These are phyloP conservation scores for Fonsecaea pugnacius DNA, from an alignment of 2,329 filamentous ascomycete genomes.

Conservation along the genomic window DNA sequence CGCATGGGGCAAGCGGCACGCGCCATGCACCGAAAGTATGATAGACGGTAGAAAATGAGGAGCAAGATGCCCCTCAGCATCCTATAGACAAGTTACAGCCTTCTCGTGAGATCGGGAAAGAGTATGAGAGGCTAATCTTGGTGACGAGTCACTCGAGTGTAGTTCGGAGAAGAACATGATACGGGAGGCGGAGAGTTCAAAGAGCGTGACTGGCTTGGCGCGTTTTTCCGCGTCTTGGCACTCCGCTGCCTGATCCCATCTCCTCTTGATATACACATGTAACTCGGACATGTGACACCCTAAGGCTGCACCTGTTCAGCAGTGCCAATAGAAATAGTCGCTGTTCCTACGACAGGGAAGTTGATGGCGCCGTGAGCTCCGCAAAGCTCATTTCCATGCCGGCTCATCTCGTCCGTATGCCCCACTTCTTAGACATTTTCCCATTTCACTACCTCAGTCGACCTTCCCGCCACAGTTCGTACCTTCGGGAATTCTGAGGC, in stretches of 20 bases:
- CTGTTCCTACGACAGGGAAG: neutral
- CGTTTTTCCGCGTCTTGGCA: neutral
- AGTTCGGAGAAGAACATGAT: too few relatives aligned
- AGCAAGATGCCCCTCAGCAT: neutral
- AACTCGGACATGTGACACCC: neutral
- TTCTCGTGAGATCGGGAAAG: neutral
- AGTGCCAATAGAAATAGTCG: neutral
- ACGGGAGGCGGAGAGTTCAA: too few relatives aligned
- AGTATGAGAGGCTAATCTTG: neutral
- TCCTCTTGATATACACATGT: too few relatives aligned
- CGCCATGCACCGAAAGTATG: neutral
- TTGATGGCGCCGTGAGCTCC: neutral
- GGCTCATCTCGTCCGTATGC: neutral
- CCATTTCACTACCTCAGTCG: neutral
- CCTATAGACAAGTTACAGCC: neutral
- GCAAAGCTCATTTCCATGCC: neutral
- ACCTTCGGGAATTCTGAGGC: neutral
- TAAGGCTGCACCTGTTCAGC: neutral
- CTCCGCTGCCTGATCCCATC: too few relatives aligned
- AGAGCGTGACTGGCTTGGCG: neutral
- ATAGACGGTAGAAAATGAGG: neutral
- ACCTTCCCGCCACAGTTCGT: neutral
- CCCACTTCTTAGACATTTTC: neutral
- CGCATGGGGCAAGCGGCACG: neutral
- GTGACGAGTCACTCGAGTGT: too few relatives aligned